Percentiles rank a stretch among this genome's conserved stretches.
Conservation (phyloP, 306 rosid species). For the Medicago arabica region DNA sequence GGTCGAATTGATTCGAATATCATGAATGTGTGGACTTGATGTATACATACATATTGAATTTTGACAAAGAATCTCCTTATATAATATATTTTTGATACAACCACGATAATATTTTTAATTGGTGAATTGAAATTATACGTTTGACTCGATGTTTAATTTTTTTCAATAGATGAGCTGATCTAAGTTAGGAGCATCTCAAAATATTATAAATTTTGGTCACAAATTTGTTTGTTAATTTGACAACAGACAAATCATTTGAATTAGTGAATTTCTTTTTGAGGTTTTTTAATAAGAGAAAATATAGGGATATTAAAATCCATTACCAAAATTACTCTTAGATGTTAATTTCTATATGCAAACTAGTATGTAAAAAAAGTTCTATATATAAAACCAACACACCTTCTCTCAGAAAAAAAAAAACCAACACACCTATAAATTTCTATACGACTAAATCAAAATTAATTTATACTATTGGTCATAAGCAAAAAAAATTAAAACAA, state of each 20-base stretch:
- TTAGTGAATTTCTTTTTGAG: too few species aligned
- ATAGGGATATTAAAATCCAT: too few species aligned
- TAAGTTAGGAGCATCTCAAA: not conserved
- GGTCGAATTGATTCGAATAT: not conserved
- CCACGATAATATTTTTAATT: not conserved
- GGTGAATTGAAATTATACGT: not conserved
- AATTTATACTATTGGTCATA: too few species aligned
- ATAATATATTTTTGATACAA: not conserved
- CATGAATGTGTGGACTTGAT: not conserved
- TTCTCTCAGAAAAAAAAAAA: too few species aligned
- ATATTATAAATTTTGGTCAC: not conserved
- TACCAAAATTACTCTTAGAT: too few species aligned
- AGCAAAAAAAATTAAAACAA: not conserved
- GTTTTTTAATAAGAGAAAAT: too few species aligned
- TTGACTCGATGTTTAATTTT: not conserved
- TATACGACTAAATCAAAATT: too few species aligned
- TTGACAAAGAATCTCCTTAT: not conserved
- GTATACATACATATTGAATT: not conserved
- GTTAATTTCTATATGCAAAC: too few species aligned
- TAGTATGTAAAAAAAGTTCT: too few species aligned
- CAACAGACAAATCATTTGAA: not conserved
- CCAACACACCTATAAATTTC: too few species aligned
- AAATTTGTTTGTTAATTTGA: too few species aligned
- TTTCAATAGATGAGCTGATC: not conserved
- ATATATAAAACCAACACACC: too few species aligned